These are phyloP conservation scores for Solanum piurae DNA, from an alignment of 257 asterid species.

Conservation along the genomic window DNA sequence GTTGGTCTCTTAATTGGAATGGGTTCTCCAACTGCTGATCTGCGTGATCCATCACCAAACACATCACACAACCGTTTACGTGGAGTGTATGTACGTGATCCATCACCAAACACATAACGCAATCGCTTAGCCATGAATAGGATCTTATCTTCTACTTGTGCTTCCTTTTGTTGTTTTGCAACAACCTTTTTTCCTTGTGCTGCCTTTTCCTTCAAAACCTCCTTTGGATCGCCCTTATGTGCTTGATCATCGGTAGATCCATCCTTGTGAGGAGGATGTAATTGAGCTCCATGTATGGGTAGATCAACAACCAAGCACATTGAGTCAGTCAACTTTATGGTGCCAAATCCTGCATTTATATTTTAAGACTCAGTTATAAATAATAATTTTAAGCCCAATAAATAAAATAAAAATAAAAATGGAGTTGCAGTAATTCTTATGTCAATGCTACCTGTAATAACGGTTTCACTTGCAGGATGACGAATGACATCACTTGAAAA, in stretches of 20 bases:
- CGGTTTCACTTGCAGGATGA: background rate
- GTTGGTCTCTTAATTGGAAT: background rate
- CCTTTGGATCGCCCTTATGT: background rate
- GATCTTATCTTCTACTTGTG: background rate
- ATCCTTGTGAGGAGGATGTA: background rate
- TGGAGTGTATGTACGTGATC: background rate
- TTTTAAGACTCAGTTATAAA: background rate
- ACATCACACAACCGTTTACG: background rate
- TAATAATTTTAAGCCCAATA: no score
- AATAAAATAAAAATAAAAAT: no score
- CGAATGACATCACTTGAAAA: background rate
- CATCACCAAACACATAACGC: background rate
- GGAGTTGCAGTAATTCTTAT: no score
- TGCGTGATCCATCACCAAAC: background rate
- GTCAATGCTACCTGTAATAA: background rate
- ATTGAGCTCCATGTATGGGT: background rate
- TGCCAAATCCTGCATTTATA: background rate
- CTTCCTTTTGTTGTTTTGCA: background rate
- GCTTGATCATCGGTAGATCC: background rate
- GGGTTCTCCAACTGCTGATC: background rate
- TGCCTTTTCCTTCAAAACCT: background rate
- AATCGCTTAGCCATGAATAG: background rate
- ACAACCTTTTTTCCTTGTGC: background rate
- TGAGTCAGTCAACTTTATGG: background rate
- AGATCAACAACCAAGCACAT: background rate